Evolutionary conservation across 2,329 filamentous ascomycete genomes (phyloP).

Genomic region (Hypomyces rosellus): DNA sequence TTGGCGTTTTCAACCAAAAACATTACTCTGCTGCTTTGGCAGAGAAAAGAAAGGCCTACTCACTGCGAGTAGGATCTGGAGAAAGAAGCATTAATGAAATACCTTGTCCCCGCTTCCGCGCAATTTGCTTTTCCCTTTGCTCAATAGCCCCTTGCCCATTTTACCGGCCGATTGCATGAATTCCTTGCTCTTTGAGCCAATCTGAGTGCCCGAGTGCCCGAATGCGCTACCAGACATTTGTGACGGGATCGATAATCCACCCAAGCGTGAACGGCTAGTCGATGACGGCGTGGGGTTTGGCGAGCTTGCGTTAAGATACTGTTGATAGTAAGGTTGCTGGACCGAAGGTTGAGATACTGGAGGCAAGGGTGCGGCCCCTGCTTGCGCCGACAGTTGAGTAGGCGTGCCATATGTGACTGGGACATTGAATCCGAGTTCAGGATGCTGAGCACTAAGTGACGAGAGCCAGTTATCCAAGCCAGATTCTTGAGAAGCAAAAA

Average conservation of each 20-base stretch:
- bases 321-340: conserved; percentile 50
- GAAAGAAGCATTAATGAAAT: conserved; percentile 58
- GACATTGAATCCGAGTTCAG: conserved; percentile 39
- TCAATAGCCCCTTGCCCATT: conserved; percentile 84
- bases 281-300: conserved; percentile 21
- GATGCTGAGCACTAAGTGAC: conserved; percentile 37
- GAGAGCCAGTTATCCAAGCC: conserved; percentile 60
- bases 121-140: conserved; percentile 84
- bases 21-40: conserved; percentile 22
- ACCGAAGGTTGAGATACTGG: conserved; percentile 19
- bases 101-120: conserved; percentile 74
- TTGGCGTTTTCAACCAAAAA: conserved; percentile 15
- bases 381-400: conserved; percentile 10
- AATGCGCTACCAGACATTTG: conserved; percentile 40
- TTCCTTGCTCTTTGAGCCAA: conserved; percentile 82
- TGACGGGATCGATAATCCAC: conserved; percentile 29
- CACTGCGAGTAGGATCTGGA: conserved; percentile 16
- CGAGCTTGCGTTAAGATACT: conserved; percentile 44
- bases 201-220: conserved; percentile 52
- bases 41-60: conserved; percentile 17
- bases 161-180: conserved; percentile 80
- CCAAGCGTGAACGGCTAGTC: conserved; percentile 31
- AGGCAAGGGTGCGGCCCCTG: conserved; percentile 17
- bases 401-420: conserved; percentile 23
- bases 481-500: conserved; percentile 66